Evolutionary conservation across 2,329 filamentous ascomycete genomes (phyloP), one percentile per base, ranked within the genome.

Genomic region (Westerdykella sp.): DNA sequence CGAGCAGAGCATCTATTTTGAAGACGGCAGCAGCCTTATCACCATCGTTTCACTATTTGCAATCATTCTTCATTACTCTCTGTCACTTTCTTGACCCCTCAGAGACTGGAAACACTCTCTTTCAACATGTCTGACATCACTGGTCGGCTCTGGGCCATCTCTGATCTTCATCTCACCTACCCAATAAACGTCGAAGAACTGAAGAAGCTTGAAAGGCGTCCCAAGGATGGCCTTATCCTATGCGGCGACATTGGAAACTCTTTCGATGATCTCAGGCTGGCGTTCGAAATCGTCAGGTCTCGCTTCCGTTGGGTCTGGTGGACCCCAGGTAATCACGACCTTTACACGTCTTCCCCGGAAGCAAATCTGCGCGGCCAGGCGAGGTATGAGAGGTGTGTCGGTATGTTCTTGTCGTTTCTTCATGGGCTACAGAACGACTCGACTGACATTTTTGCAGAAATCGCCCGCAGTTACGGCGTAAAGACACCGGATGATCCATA

Each of bases 321-420:
- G 77, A 72, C 72, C 6, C 76, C 76, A 0, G 77, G 77, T 5
- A 79, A 79, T 54, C 76, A 80, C 50, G 76, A 79, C 63, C 69
- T 80, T 9, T 80, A 79, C 57, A 76, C 73, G 1, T 55, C 78
- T 41, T 67, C 69, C 1, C 57, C 64, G 4, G 55, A 69, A 18
- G 63, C 66, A 30, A 62, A 59, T 4, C 62, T 71, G 3, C 59
- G 69, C 4, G 77, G 77, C 43, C 73, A 75, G 54, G 66, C 60
- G 38, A 80, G 79, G 56, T 80, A 80, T 60, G 61, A 69, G 45
- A 70, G 75, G 40, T 80, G 77, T 56, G 66, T 80, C 10, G 67
- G n/a, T 28, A 12, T 2, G 25, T 10, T 12, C 3, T 28, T 28
- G 25, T 28, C 4, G 2, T 28, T 28, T 28, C 25, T 7, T 28